These are phyloP conservation scores for Lipomyces orientalis DNA, from an alignment of 805 yeast species.

Conservation along the genomic window DNA sequence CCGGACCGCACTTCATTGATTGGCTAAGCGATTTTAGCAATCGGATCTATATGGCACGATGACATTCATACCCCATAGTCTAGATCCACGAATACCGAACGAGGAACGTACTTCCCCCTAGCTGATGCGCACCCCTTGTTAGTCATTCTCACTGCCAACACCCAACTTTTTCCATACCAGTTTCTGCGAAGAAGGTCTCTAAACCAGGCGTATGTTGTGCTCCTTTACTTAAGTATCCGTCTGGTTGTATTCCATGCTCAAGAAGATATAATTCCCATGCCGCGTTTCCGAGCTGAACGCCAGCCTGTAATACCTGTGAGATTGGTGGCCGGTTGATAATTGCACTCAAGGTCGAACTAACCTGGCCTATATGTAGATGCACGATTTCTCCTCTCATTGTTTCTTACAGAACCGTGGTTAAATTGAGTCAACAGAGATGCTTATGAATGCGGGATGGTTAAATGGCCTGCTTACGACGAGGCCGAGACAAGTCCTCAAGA, in stretches of 20 bases:
- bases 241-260: slow-evolving; percentile 97
- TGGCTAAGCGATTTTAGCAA: slow-evolving; percentile 10
- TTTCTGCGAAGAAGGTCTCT: slow-evolving; percentile 95
- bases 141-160: neutral
- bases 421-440: neutral
- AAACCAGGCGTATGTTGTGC: slow-evolving; percentile 75
- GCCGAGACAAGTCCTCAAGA: neutral
- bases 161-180: slow-evolving; percentile 53
- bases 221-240: slow-evolving; percentile 70
- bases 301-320: slow-evolving; percentile 58
- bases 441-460: neutral
- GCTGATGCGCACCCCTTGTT: slow-evolving; percentile 28
- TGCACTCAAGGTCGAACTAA: neutral
- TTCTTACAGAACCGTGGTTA: neutral
- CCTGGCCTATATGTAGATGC: slow-evolving; percentile 61
- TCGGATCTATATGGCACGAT: neutral
- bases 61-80: slow-evolving; percentile 88
- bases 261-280: slow-evolving; percentile 98
- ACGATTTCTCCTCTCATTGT: slow-evolving; percentile 83
- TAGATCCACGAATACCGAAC: slow-evolving; percentile 94
- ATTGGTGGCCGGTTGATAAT: neutral
- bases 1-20: slow-evolving; percentile 95
- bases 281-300: slow-evolving; percentile 98
- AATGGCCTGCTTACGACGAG: neutral
- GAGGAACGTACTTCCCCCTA: slow-evolving; percentile 94